Evolutionary conservation across 768 basidiomycete species (phyloP), one percentile per base, ranked within the genome.

Genomic region (Brasilioporus rufonigricans): DNA sequence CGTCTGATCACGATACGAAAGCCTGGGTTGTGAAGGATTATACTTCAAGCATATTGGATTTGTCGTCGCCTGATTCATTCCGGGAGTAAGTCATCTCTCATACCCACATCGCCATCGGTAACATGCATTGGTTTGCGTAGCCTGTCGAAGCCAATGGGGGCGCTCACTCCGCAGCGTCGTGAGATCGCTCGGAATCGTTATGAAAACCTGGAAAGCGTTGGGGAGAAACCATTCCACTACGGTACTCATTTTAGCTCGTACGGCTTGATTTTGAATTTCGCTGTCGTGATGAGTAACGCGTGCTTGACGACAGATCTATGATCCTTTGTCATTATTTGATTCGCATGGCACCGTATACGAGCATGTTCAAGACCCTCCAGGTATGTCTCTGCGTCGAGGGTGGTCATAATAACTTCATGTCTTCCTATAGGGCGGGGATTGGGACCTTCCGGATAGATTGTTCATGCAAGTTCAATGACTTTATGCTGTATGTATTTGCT

Each of bases 251-350:
- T 94, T 65, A 92, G 90, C 65, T 95, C 93, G 11, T 69, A 50
- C 19, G 69, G 18, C 6, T 38, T 40, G 1, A 5, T 27, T 41
- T 46, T 21, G 6, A n/a, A n/a, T 27, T 7, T 31, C 0, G 14
- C 21, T 33, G 18, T 31, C 47, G 44, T 21, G 39, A 21, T 11
- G 33, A 39, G 4, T 68, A 10, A 66, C 40, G 13, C 12, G 0
- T 44, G 2, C 19, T 43, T 47, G 9, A 35, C 36, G 19, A 32
- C 44, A 71, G 69, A 53, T 95, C 93, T 3, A 97, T 97, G 94
- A 96, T 93, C 55, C 91, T 94, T 43, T 95, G 93, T 74, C 93
- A 96, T 61, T 97, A 90, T 74, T 73, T 96, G 61, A 95, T 98
- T 51, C 81, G 95, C 21, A 74, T 95, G 62, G 84, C 87, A 14